Percentiles rank a stretch among this genome's conserved stretches.
Evolutionary conservation across 2,329 filamentous ascomycete genomes (phyloP).

Genomic region (Colletotrichum graminicola): DNA sequence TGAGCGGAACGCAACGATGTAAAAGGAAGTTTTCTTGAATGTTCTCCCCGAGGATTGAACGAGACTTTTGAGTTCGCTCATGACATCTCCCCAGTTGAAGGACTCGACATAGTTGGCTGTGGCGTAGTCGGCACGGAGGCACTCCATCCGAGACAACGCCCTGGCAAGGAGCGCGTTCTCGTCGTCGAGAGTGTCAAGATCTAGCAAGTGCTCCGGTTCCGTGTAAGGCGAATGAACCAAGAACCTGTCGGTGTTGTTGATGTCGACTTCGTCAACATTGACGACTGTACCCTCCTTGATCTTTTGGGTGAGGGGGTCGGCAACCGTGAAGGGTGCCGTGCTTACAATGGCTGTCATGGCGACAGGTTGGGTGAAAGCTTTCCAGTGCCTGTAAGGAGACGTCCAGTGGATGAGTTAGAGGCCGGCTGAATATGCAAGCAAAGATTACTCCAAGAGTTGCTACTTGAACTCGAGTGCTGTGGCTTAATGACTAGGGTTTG

Average conservation of each 20-base stretch:
- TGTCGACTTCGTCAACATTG: conserved; percentile 31
- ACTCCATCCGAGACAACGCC: conserved; percentile 74
- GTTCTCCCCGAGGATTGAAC: conserved; percentile 58
- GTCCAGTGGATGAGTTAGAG: neutral
- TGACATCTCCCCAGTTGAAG: conserved; percentile 81
- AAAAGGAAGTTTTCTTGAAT: conserved; percentile 78
- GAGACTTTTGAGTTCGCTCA: conserved; percentile 69
- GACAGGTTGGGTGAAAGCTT: no score
- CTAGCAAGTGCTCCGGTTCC: conserved; percentile 76
- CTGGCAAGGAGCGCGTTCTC: conserved; percentile 78
- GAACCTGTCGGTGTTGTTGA: conserved; percentile 46
- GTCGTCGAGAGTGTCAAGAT: conserved; percentile 74
- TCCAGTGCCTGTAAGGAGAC: no score
- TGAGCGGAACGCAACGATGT: conserved; percentile 87
- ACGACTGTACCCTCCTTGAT: conserved; percentile 32
- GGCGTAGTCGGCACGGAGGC: conserved; percentile 78
- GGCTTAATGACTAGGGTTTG: neutral
- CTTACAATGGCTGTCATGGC: conserved; percentile 28
- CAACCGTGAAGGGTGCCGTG: conserved; percentile 29
- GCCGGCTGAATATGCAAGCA: neutral
- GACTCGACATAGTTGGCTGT: conserved; percentile 78
- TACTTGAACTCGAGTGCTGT: neutral
- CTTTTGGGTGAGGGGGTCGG: conserved; percentile 26
- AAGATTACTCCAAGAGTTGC: no score
- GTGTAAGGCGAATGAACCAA: conserved; percentile 83